Evolutionary conservation across 345 rosid genomes (phyloP).

Genomic region (Nasturtium officinale): DNA sequence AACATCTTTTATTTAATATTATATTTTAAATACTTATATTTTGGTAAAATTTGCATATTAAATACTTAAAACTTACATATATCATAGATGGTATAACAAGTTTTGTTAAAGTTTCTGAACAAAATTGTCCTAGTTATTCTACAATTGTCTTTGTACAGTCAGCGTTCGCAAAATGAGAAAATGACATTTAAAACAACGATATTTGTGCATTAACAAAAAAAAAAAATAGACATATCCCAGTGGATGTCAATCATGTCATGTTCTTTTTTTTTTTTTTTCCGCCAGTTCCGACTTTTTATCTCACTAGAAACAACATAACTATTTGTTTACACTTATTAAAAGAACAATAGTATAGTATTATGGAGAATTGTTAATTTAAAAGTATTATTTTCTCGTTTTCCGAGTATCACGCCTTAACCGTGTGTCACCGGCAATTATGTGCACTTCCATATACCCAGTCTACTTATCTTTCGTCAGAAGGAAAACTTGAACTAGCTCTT

Average conservation of each 20-base stretch:
- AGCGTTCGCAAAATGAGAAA: background rate
- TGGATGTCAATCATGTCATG: slow-evolving; percentile 42
- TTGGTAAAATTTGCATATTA: background rate
- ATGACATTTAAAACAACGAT: background rate
- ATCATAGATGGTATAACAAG: background rate
- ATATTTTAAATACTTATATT: too few species aligned
- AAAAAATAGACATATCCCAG: slow-evolving; percentile 11
- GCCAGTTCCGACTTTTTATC: slow-evolving; percentile 26
- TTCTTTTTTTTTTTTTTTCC: slow-evolving; percentile 6
- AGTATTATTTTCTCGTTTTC: slow-evolving; percentile 1
- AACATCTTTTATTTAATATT: background rate
- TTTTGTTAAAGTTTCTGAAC: background rate
- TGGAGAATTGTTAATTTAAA: background rate
- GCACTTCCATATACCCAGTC: background rate
- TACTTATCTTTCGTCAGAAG: background rate
- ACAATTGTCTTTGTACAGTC: background rate
- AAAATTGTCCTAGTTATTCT: background rate
- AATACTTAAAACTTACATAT: background rate
- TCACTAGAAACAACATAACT: slow-evolving; percentile 30
- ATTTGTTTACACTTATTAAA: background rate
- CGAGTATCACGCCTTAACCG: slow-evolving; percentile 27
- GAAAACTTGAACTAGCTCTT: background rate
- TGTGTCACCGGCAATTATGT: slow-evolving; percentile 4
- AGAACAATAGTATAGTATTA: background rate
- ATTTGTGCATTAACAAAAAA: background rate